Base-by-base conservation (phyloP, 192 early-diverging fungal species). In the Bifiguratus adelaidae region DNA sequence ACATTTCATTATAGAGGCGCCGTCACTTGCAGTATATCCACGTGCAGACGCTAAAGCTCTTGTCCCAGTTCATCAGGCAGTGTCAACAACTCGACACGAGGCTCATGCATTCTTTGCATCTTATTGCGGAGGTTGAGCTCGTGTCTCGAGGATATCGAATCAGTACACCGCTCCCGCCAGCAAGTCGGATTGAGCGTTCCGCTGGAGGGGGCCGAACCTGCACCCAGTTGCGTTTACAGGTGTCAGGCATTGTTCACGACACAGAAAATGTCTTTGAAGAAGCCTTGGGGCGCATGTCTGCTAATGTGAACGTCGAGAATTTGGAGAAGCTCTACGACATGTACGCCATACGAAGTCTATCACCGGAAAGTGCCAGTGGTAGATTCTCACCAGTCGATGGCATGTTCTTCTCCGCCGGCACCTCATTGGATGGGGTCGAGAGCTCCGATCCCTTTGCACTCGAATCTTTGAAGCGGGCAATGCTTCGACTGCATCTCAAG, bases 111-210 rank as follows among this genome's bases (percentile, higher is more conserved):
- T 58, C 70, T 1, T 50, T 80, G 12, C 64, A 68, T 35, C 70
- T 73, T 18, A 77, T 80, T 23, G 75, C 74, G 34, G 78, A 80
- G 26, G 76, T 80, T 28, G 78, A 80, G 35, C 65, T 80, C 1
- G 73, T 80, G 7, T 73, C 78, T 7, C 61, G 78, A 27, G 78
- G 78, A 5, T 80, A 80, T 37, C 56, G 74, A 40, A 51, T 80
- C 18, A 71, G 75, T 0, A 71, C 71, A 1, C 78, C 75, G 2
- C 66, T 77, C 1, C 61, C 76, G 7, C 78, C 78, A 2, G 76
- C 77, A 19, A 66, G 73, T 15, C 67, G 78, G n/a, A 80, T 80
- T 15, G 78, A 80, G 41, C 72, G 71, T 15, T 54, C 53, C 19
- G n/a, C n/a, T n/a, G n/a, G n/a, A n/a, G n/a, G n/a, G n/a, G n/a